Evolutionary conservation across 2,329 filamentous ascomycete genomes (phyloP).

Genomic region (Phialophora verrucosa): DNA sequence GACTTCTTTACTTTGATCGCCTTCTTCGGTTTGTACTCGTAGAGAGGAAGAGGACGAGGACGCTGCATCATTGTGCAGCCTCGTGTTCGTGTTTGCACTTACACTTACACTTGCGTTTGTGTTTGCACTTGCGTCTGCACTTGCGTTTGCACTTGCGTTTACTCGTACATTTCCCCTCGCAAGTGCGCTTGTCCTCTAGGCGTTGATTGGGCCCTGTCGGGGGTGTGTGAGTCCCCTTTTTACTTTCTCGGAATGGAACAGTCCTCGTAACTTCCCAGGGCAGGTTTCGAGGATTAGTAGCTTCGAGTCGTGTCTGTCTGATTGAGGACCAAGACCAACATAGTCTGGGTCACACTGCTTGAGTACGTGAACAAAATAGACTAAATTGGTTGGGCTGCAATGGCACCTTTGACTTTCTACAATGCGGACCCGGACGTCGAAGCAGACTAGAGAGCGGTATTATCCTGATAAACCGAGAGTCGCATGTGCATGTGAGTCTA

Average conservation of each 20-base stretch:
- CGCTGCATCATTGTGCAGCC: not conserved
- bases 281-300: not conserved
- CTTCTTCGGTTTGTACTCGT: not conserved
- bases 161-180: not conserved
- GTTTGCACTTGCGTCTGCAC: not conserved
- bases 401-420: no score
- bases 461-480: not conserved
- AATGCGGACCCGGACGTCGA: no score
- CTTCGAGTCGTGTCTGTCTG: not conserved
- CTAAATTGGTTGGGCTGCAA: not conserved
- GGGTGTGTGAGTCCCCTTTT: not conserved
- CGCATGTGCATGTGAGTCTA: not conserved
- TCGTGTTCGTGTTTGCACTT: not conserved
- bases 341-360: not conserved
- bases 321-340: not conserved
- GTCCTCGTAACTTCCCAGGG: not conserved
- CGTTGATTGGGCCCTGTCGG: not conserved
- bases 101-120: not conserved
- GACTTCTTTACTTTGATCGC: no score
- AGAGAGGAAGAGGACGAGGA: not conserved
- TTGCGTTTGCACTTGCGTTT: not conserved
- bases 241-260: not conserved
- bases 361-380: not conserved
- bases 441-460: no score
- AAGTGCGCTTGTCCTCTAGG: not conserved